phyloP scores from a whole-genome alignment of 768 basidiomycete species.

The Boletellus sp. region DNA sequence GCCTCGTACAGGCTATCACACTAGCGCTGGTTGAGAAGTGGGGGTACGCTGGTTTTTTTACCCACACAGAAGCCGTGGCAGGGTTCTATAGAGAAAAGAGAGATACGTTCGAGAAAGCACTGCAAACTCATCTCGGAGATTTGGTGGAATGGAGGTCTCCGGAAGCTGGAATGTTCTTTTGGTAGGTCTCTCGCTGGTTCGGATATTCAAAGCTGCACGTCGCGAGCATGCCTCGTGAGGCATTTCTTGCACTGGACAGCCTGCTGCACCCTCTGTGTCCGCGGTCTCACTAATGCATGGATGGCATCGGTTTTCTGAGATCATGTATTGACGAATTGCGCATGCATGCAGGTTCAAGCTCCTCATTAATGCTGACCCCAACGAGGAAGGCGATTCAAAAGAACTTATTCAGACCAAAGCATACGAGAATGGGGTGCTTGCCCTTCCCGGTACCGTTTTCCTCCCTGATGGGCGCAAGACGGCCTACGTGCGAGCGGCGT shows the following conservation, averaged over 20 bases:
- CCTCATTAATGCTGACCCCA: slow-evolving; percentile 36
- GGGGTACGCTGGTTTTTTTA: slow-evolving; percentile 72
- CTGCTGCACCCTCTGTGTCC: neutral
- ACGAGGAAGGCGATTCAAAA: slow-evolving; percentile 62
- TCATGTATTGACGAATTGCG: slow-evolving; percentile 16
- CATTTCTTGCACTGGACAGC: slow-evolving; percentile 1
- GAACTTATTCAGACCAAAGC: slow-evolving; percentile 70
- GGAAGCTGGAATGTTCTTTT: slow-evolving; percentile 87
- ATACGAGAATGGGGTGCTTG: slow-evolving; percentile 79
- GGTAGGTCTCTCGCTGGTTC: slow-evolving; percentile 41
- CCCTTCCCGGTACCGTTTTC: slow-evolving; percentile 82
- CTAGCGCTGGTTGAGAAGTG: slow-evolving; percentile 58
- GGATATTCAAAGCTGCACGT: slow-evolving; percentile 6
- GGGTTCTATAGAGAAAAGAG: slow-evolving; percentile 70
- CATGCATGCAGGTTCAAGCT: slow-evolving; percentile 61
- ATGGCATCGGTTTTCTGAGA: slow-evolving; percentile 4
- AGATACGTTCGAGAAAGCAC: slow-evolving; percentile 72
- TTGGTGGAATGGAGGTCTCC: slow-evolving; percentile 71
- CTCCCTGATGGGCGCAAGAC: slow-evolving; percentile 67
- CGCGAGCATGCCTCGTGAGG: slow-evolving; percentile 2
- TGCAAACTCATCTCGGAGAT: slow-evolving; percentile 72
- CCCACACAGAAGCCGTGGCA: slow-evolving; percentile 67
- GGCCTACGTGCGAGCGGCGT: slow-evolving; percentile 77
- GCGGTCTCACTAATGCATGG: slow-evolving; percentile 3
- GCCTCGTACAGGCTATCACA: slow-evolving; percentile 61